Conservation (phyloP, 257 asterid genomes). For the Capsicum baccatum region DNA sequence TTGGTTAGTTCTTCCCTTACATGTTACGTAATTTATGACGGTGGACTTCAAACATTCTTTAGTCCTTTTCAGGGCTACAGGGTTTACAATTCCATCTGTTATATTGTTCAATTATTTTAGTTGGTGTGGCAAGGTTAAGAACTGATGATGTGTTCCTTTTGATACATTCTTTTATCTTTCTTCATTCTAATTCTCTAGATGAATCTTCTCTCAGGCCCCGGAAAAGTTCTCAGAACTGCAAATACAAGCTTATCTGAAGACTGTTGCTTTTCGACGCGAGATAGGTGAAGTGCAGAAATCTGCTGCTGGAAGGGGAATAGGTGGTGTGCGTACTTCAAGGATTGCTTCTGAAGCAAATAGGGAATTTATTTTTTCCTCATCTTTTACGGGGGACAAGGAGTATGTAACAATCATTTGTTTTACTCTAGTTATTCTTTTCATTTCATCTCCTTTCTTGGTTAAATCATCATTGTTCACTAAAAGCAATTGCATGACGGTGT, state of each 20-base stretch:
- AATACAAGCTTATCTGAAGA: constrained; percentile 92
- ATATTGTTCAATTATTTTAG: background rate
- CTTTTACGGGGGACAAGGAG: constrained; percentile 88
- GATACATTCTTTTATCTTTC: constrained; percentile 3
- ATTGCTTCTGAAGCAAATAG: constrained; percentile 97
- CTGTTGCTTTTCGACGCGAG: constrained; percentile 98
- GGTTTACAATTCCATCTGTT: background rate
- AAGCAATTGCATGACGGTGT: constrained; percentile 12
- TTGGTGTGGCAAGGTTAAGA: constrained; percentile 5
- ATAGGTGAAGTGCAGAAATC: constrained; percentile 90
- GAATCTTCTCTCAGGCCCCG: constrained; percentile 70
- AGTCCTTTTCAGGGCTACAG: background rate
- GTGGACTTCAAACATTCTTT: background rate
- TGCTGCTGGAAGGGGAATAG: constrained; percentile 91
- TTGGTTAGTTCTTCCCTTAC: background rate
- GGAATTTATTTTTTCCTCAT: constrained; percentile 91
- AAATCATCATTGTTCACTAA: constrained; percentile 28
- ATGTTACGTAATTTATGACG: constrained; percentile 5
- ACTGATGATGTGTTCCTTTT: constrained; percentile 9
- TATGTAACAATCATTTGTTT: constrained; percentile 40
- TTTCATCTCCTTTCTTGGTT: constrained; percentile 28
- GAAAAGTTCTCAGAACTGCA: constrained; percentile 91
- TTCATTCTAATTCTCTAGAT: constrained; percentile 22
- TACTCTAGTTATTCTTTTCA: constrained; percentile 23
- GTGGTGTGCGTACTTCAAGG: constrained; percentile 87